Evolutionary conservation across 148 eudicot genomes (phyloP).

Genomic region (Tetragonia tetragonoides): DNA sequence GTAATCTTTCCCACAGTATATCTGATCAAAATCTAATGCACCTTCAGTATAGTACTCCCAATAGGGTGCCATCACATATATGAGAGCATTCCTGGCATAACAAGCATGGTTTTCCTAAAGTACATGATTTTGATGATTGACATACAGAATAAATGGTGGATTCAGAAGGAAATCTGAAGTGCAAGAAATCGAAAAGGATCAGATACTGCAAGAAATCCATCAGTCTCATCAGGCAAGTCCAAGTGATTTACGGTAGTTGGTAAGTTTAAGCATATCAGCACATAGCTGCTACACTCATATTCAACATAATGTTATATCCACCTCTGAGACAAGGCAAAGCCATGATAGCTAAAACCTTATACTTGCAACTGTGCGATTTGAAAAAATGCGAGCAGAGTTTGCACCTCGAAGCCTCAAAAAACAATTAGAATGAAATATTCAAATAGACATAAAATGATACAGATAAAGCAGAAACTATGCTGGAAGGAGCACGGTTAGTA

Average conservation of each 20-base stretch:
- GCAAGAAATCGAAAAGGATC: neutral
- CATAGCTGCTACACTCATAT: neutral
- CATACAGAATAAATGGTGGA: neutral
- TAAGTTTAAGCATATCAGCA: neutral
- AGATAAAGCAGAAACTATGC: neutral
- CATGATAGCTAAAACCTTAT: neutral
- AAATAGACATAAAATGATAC: neutral
- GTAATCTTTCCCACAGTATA: conserved; percentile 98
- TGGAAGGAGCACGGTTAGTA: conserved; percentile 13
- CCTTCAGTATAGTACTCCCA: conserved; percentile 28
- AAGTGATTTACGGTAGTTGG: neutral
- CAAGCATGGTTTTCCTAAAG: neutral
- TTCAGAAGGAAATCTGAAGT: neutral
- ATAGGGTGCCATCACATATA: conserved; percentile 12
- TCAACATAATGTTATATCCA: neutral
- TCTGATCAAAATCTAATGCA: conserved; percentile 52
- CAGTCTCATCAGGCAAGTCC: neutral
- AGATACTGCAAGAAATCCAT: neutral
- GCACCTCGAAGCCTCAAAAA: neutral
- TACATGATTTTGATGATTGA: neutral
- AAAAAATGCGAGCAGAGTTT: neutral
- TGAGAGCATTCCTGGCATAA: conserved; percentile 2
- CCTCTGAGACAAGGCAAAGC: neutral
- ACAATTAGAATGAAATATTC: neutral
- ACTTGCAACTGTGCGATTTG: neutral